Conservation (phyloP, 805 yeast species). For the Debaryomyces tyrocola region DNA sequence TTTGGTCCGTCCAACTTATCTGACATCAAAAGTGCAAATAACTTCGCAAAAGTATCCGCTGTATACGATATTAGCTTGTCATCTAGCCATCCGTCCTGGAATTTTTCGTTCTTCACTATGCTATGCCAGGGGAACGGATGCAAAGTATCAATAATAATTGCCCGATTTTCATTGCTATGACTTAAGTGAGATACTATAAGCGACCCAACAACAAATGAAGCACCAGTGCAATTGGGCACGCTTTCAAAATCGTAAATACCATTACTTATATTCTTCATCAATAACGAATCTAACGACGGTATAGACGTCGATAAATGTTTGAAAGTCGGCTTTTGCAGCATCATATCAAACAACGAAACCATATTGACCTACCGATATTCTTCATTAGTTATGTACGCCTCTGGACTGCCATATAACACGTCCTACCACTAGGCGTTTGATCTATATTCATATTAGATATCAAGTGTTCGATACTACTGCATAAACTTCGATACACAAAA, state of each 20-base stretch:
- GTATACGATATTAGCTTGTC: conserved; percentile 12
- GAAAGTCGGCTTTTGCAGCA: conserved; percentile 25
- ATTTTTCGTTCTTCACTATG: conserved; percentile 19
- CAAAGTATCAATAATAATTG: conserved; percentile 31
- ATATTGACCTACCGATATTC: conserved; percentile 10
- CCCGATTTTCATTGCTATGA: conserved; percentile 11
- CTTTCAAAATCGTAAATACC: conserved; percentile 38
- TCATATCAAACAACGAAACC: conserved; percentile 33
- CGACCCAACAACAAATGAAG: conserved; percentile 19
- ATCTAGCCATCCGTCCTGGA: conserved; percentile 19
- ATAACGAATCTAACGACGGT: conserved; percentile 26
- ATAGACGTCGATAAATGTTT: conserved; percentile 27
- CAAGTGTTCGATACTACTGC: not conserved
- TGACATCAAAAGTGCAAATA: conserved; percentile 20
- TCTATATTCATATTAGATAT: no score
- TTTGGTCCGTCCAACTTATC: conserved; percentile 6
- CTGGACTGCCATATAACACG: not conserved
- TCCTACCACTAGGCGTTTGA: not conserved
- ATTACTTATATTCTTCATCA: conserved; percentile 12
- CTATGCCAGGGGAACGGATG: conserved; percentile 29
- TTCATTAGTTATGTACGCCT: not conserved
- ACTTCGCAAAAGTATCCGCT: conserved; percentile 27
- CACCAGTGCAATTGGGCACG: conserved; percentile 29
- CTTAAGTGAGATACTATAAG: conserved; percentile 29
- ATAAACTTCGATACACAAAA: not conserved